phyloP scores from a whole-genome alignment of 2,329 filamentous ascomycete genomes.

The Colletotrichum horii region DNA sequence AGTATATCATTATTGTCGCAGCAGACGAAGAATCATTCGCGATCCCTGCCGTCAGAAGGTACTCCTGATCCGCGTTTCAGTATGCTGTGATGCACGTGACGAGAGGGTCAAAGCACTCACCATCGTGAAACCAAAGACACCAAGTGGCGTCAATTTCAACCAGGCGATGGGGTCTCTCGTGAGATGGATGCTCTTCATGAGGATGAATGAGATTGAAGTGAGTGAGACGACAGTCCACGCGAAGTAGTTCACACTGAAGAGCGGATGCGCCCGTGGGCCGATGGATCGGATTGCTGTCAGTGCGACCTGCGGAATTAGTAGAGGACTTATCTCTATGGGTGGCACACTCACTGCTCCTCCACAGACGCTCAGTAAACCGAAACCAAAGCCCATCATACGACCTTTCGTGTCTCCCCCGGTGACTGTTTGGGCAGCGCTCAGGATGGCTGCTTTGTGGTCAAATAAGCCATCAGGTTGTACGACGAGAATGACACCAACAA shows the following conservation, averaged over 20 bases:
- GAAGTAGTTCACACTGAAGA: conserved; percentile 7
- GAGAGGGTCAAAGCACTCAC: background rate
- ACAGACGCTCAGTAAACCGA: background rate
- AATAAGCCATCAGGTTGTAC: conserved; percentile 9
- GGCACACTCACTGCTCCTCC: background rate
- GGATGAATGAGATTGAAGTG: background rate
- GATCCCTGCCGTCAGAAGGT: conserved; percentile 1
- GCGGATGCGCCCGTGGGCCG: background rate
- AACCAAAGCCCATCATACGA: conserved; percentile 8
- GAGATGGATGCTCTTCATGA: background rate
- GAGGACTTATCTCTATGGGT: rapidly evolving
- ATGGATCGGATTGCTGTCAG: conserved; percentile 9
- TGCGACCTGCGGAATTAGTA: background rate
- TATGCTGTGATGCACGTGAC: background rate
- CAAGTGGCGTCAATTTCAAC: conserved; percentile 6
- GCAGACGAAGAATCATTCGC: conserved; percentile 1
- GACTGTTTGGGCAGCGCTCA: background rate
- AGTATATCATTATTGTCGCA: conserved; percentile 8
- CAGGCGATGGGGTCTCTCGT: background rate
- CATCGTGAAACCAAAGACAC: conserved; percentile 10
- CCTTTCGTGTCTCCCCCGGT: background rate
- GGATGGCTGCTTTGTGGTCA: background rate
- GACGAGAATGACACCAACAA: conserved; percentile 1
- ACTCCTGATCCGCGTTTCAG: background rate
- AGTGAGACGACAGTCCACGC: background rate